Evolutionary conservation across 2,329 filamentous ascomycete species (phyloP), one percentile per base, ranked within the genome.

Genomic region (Aureobasidium melanogenum): DNA sequence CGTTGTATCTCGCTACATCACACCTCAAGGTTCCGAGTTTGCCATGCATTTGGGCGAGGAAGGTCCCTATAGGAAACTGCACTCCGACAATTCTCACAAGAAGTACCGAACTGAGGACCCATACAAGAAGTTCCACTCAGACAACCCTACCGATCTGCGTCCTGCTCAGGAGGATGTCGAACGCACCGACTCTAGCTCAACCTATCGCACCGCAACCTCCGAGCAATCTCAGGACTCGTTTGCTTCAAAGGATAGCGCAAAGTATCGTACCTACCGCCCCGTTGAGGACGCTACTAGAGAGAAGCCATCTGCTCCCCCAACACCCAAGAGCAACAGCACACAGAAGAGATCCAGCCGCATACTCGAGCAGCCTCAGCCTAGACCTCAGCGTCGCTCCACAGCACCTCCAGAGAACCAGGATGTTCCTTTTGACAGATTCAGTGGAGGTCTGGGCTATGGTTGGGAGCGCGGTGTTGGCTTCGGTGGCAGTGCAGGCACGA

Each of bases 381-480:
- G 36, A 22, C 57, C 57, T 43, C 32, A 52, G 32, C 46, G 58
- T 32, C 47, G 48, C 30, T 38, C 48, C 10, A 47, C 48, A 7
- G 39, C 51, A 26, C 59, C 50, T 14, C 22, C 19, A n/a, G 46
- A 50, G 36, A 61, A 46, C 48, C 47, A 60, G 1, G 64, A 66
- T 10, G 57, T 63, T 14, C 38, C 69, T 10, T 54, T 64, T 14
- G 70, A 74, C 63, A 69, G 73, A 14, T 75, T 70, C 62, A 66
- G 66, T 43, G 74, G 74, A n/a, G 73, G 73, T 0, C 59, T 74
- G 15, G 64, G 65, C 10, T 75, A 72, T 62, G 73, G 71, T 19
- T 75, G 70, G 67, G 69, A 74, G 62, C 67, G 68, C 9, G 67
- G 70, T 3, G 62, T 60, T 8, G 73, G 73, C 2, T 69, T 74